phyloP scores from a whole-genome alignment of 202 grass and related monocot species.

The Brachypodium distachyon region DNA sequence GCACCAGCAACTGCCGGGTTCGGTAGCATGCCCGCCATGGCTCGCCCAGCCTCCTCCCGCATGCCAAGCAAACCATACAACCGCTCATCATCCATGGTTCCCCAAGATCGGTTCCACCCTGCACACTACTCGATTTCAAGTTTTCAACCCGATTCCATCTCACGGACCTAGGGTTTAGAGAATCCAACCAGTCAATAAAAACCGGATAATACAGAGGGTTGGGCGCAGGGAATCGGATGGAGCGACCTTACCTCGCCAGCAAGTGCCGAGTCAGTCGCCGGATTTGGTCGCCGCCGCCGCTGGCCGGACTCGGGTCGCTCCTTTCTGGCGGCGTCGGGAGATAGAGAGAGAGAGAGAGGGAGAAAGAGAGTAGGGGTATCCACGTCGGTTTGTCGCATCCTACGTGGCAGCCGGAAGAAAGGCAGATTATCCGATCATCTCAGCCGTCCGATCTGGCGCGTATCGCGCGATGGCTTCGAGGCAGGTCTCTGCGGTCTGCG shows the following conservation, averaged over 20 bases:
- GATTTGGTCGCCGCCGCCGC: background rate
- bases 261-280: background rate
- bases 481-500: background rate
- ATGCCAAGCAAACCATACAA: background rate
- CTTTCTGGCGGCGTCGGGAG: background rate
- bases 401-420: background rate
- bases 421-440: background rate
- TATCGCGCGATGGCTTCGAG: background rate
- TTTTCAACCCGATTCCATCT: background rate
- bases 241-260: background rate
- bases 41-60: background rate
- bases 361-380: background rate
- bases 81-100: background rate
- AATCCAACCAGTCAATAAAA: background rate
- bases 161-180: background rate
- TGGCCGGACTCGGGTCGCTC: background rate
- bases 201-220: background rate
- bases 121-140: no score
- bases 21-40: background rate
- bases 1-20: background rate
- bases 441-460: slow-evolving; percentile 16
- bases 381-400: background rate
- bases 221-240: background rate
- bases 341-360: background rate
- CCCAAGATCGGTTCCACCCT: background rate